phyloP scores from a whole-genome alignment of 345 rosid species.

The Mallotus nudiflorus region DNA sequence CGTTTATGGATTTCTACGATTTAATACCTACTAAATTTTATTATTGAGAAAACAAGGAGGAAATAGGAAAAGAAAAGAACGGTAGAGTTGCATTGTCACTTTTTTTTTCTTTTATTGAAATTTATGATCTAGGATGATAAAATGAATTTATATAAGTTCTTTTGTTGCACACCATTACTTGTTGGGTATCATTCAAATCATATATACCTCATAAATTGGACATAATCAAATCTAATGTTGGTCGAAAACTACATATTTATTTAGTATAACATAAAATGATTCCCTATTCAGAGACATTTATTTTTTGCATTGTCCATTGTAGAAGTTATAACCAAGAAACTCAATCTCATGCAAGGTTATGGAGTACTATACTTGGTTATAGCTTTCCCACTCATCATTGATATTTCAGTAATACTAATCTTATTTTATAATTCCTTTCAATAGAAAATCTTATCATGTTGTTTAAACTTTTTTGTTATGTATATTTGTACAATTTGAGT shows the following conservation, averaged over 20 bases:
- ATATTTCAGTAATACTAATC: slow-evolving; percentile 77
- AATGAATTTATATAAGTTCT: too few relatives aligned
- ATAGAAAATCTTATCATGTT: too few relatives aligned
- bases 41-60: neutral
- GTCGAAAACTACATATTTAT: slow-evolving; percentile 1
- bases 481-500: neutral
- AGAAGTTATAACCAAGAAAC: slow-evolving; percentile 21
- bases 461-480: slow-evolving; percentile 2
- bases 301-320: neutral
- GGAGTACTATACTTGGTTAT: slow-evolving; percentile 90
- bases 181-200: neutral
- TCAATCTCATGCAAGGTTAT: slow-evolving; percentile 67
- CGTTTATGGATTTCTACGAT: too few relatives aligned
- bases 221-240: neutral
- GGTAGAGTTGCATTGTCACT: neutral
- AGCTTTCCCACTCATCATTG: slow-evolving; percentile 88
- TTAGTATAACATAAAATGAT: neutral
- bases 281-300: neutral
- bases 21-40: too few relatives aligned
- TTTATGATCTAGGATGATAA: neutral
- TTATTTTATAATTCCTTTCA: slow-evolving; percentile 91
- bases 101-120: neutral
- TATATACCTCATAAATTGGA: neutral
- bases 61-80: neutral
- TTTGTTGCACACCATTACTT: neutral